Evolutionary conservation across 2,329 filamentous ascomycete species (phyloP).

Genomic region (Neophaeococcomyces aloes): DNA sequence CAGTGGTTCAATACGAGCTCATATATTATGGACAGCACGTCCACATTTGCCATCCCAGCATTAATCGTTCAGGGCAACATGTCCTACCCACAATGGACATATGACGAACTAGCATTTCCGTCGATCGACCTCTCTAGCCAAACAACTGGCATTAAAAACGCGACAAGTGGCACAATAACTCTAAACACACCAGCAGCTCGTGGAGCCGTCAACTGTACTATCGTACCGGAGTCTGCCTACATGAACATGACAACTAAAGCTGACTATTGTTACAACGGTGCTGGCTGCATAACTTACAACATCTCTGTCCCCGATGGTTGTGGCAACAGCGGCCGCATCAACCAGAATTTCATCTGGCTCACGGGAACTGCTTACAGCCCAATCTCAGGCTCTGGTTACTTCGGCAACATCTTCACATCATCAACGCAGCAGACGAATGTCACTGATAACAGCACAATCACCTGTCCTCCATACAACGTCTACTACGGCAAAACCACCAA

Average conservation of each 20-base stretch:
- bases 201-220: conserved; percentile 8
- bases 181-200: conserved; percentile 13
- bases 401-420: conserved; percentile 4
- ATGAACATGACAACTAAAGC: conserved; percentile 1
- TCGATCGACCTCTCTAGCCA: not conserved
- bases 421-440: conserved; percentile 1
- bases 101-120: conserved; percentile 7
- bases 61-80: conserved; percentile 6
- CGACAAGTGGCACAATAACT: conserved; percentile 4
- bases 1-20: conserved; percentile 16
- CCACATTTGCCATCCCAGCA: conserved; percentile 8
- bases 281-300: conserved; percentile 7
- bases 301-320: conserved; percentile 14
- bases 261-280: not conserved
- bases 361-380: conserved; percentile 7
- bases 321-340: conserved; percentile 10
- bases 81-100: conserved; percentile 7
- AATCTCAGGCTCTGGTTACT: conserved; percentile 12
- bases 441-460: conserved; percentile 7
- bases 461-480: conserved; percentile 11
- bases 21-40: not conserved
- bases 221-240: conserved; percentile 12
- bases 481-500: conserved; percentile 15
- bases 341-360: conserved; percentile 6
- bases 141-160: not conserved